These are phyloP conservation scores for Babesia caballi DNA, from an alignment of 169 alveolate species.

Conservation along the genomic window DNA sequence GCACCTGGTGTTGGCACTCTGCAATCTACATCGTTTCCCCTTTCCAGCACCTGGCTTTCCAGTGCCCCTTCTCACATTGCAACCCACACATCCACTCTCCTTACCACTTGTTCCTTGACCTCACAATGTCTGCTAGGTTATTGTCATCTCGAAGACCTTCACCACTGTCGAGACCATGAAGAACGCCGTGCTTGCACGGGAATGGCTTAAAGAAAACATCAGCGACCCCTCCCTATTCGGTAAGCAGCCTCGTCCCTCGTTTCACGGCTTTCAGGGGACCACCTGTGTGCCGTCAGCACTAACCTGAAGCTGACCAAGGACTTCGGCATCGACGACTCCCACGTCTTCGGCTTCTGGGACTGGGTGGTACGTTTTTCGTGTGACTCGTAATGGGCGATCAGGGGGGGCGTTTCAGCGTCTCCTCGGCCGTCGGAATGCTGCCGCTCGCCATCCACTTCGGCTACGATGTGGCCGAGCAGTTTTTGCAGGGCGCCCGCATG, in stretches of 20 bases:
- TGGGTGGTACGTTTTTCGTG: conserved; percentile 87
- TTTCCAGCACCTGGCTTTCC: no score
- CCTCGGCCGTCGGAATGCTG: conserved; percentile 97
- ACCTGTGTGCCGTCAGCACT: conserved; percentile 92
- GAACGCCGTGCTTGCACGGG: conserved; percentile 91
- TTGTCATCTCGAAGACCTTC: conserved; percentile 96
- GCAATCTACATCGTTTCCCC: background rate
- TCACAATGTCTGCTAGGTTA: conserved; percentile 77
- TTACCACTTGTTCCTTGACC: no score
- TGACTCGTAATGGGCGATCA: background rate
- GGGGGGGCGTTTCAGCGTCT: conserved; percentile 97
- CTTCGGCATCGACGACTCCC: conserved; percentile 91
- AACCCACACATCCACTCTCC: no score
- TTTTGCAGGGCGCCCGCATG: conserved; percentile 82
- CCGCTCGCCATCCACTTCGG: conserved; percentile 94
- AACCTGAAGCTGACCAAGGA: conserved; percentile 86
- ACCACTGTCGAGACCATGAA: conserved; percentile 99
- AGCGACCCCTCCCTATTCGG: conserved; percentile 51
- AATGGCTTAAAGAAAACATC: conserved; percentile 84
- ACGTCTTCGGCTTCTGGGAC: conserved; percentile 98
- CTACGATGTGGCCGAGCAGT: conserved; percentile 79
- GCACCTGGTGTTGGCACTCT: background rate
- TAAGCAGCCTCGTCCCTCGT: background rate
- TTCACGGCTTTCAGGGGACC: conserved; percentile 71
- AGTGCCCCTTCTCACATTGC: no score